phyloP scores from a whole-genome alignment of 345 rosid genomes.

The Capsella bursapastoris region DNA sequence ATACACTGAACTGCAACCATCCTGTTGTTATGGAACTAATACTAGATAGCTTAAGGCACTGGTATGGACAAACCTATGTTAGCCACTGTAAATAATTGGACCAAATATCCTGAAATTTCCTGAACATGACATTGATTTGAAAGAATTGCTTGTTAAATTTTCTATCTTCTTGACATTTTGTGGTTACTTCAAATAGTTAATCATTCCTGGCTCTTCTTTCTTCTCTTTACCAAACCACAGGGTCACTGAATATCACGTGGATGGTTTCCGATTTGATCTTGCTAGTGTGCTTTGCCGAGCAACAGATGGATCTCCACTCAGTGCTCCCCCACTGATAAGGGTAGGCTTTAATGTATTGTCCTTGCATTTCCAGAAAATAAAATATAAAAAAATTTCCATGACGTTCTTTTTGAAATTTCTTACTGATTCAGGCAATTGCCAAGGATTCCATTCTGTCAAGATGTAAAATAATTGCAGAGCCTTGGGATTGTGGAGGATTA shows the following conservation, averaged over 20 bases:
- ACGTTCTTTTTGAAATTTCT: slow-evolving; percentile 21
- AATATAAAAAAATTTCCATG: background rate
- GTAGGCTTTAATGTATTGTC: slow-evolving; percentile 48
- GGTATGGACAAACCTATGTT: slow-evolving; percentile 54
- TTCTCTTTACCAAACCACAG: slow-evolving; percentile 47
- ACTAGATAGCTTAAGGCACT: slow-evolving; percentile 90
- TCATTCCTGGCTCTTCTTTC: background rate
- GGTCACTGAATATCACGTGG: slow-evolving; percentile 86
- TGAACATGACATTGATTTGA: background rate
- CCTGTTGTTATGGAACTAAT: slow-evolving; percentile 90
- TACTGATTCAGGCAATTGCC: slow-evolving; percentile 72
- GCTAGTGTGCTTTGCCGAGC: slow-evolving; percentile 95
- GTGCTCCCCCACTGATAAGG: slow-evolving; percentile 80
- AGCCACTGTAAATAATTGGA: slow-evolving; percentile 3
- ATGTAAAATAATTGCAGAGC: slow-evolving; percentile 93
- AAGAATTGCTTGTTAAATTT: background rate
- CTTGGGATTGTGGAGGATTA: slow-evolving; percentile 98
- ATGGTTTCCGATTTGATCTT: slow-evolving; percentile 96
- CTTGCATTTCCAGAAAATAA: background rate
- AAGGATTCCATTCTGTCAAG: slow-evolving; percentile 78
- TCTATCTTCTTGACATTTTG: background rate
- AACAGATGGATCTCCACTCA: slow-evolving; percentile 85
- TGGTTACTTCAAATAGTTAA: background rate
- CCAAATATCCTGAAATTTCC: background rate
- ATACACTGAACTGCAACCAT: slow-evolving; percentile 89